phyloP scores from a whole-genome alignment of 495 filamentous ascomycete species.

The Acidomyces sp. region DNA sequence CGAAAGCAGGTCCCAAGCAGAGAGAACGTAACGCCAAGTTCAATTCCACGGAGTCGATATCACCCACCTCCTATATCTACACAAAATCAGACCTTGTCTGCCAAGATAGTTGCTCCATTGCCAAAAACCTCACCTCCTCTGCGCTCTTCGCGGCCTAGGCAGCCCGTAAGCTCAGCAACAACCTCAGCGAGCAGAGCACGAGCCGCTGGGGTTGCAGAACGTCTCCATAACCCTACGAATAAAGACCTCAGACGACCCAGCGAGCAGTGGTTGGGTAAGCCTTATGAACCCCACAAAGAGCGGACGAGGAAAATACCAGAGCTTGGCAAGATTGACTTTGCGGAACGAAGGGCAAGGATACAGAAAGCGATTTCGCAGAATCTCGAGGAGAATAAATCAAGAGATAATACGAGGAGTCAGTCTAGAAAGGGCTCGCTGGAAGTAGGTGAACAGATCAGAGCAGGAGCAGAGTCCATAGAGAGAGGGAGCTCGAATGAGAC shows the following conservation, averaged over 20 bases:
- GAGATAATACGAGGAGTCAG: slow-evolving; percentile 6
- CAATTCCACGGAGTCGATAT: slow-evolving; percentile 14
- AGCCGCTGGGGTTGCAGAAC: slow-evolving; percentile 39
- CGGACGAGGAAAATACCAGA: slow-evolving; percentile 36
- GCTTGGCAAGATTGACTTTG: slow-evolving; percentile 64
- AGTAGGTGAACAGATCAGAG: background rate
- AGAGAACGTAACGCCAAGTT: slow-evolving; percentile 9
- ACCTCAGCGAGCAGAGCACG: slow-evolving; percentile 53
- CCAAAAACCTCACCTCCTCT: slow-evolving; percentile 60
- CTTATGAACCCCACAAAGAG: slow-evolving; percentile 19
- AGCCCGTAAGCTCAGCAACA: slow-evolving; percentile 62
- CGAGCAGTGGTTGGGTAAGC: slow-evolving; percentile 19
- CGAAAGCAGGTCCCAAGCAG: slow-evolving; percentile 3
- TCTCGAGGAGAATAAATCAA: slow-evolving; percentile 39
- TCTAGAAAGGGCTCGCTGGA: slow-evolving; percentile 6
- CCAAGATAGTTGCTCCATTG: slow-evolving; percentile 51
- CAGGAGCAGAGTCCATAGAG: slow-evolving; percentile 3
- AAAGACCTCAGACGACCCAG: slow-evolving; percentile 12
- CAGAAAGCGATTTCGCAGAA: slow-evolving; percentile 69
- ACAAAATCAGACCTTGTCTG: slow-evolving; percentile 40
- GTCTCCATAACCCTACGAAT: slow-evolving; percentile 21
- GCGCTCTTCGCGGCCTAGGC: slow-evolving; percentile 67
- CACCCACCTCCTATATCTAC: slow-evolving; percentile 11
- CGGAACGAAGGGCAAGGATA: slow-evolving; percentile 59
- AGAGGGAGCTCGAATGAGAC: slow-evolving; percentile 4